A percentile compares a stretch with the other conserved stretches of the same genome.
Evolutionary conservation across 129 eudicot genomes (phyloP).

Genomic region (Ambrosia artemisiifolia): DNA sequence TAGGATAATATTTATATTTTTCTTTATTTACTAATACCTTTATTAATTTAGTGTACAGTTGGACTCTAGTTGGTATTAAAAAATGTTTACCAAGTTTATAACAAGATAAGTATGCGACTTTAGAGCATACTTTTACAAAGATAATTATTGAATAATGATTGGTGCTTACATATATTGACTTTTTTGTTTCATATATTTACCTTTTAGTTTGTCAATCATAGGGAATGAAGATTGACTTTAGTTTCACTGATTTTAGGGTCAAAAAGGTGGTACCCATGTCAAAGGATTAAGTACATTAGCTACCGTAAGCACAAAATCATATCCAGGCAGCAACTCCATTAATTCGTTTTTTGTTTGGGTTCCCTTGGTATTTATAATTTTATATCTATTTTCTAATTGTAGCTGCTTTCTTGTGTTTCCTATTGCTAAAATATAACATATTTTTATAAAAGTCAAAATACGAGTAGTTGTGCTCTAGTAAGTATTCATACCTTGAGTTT

Average conservation of each 20-base stretch:
- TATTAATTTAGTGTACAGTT: too few relatives aligned
- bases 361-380: slow-evolving; percentile 7
- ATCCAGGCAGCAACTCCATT: slow-evolving; percentile 35
- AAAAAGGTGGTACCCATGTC: slow-evolving; percentile 26
- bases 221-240: slow-evolving; percentile 22
- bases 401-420: background rate
- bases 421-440: background rate
- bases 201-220: slow-evolving; percentile 17
- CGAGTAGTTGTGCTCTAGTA: background rate
- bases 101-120: background rate
- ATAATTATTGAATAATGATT: background rate
- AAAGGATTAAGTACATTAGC: slow-evolving; percentile 35
- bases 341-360: background rate
- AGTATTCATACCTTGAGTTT: too few relatives aligned
- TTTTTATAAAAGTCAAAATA: background rate
- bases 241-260: slow-evolving; percentile 16
- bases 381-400: background rate
- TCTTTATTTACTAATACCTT: too few relatives aligned
- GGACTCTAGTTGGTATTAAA: too few relatives aligned
- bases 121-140: background rate
- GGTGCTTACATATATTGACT: slow-evolving; percentile 26
- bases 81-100: too few relatives aligned
- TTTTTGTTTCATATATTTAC: slow-evolving; percentile 1
- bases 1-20: too few relatives aligned
- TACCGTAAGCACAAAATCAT: slow-evolving; percentile 13